Percentiles rank a stretch among this genome's conserved stretches.
phyloP scores from a whole-genome alignment of 495 filamentous ascomycete species.

The Penicillium arizonense region DNA sequence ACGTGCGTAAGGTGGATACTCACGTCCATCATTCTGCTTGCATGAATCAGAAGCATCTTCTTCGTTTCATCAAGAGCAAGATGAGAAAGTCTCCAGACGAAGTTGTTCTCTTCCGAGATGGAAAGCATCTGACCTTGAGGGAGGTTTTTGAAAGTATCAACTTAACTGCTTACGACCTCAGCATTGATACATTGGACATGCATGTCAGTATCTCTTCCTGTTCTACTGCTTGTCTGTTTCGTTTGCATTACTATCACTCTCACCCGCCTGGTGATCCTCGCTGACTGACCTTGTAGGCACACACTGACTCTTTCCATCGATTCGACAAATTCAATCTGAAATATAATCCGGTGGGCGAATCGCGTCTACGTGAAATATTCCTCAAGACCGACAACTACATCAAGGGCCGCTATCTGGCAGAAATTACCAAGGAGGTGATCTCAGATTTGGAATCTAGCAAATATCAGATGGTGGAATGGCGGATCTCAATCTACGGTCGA shows the following conservation, averaged over 20 bases:
- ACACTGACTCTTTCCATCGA: slow-evolving; percentile 96
- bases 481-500: slow-evolving; percentile 93
- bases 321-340: slow-evolving; percentile 99
- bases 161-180: slow-evolving; percentile 93
- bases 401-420: slow-evolving; percentile 89
- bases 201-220: slow-evolving; percentile 58
- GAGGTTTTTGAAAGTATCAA: slow-evolving; percentile 98
- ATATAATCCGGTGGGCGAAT: slow-evolving; percentile 97
- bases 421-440: slow-evolving; percentile 97
- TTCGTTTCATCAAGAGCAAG: slow-evolving; percentile 98
- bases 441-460: slow-evolving; percentile 98
- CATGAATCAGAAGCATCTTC: slow-evolving; percentile 98
- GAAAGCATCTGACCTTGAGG: slow-evolving; percentile 82
- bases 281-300: slow-evolving; percentile 56
- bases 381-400: slow-evolving; percentile 98
- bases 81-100: slow-evolving; percentile 98
- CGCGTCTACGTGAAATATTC: slow-evolving; percentile 91
- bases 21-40: slow-evolving; percentile 99
- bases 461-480: slow-evolving; percentile 99
- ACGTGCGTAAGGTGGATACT: slow-evolving; percentile 97
- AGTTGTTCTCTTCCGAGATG: slow-evolving; percentile 89
- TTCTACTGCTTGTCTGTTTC: background rate
- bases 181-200: slow-evolving; percentile 99
- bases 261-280: background rate
- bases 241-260: background rate